These are phyloP conservation scores for Udeniomyces megalosporus DNA, from an alignment of 768 basidiomycete genomes.

Conservation along the genomic window DNA sequence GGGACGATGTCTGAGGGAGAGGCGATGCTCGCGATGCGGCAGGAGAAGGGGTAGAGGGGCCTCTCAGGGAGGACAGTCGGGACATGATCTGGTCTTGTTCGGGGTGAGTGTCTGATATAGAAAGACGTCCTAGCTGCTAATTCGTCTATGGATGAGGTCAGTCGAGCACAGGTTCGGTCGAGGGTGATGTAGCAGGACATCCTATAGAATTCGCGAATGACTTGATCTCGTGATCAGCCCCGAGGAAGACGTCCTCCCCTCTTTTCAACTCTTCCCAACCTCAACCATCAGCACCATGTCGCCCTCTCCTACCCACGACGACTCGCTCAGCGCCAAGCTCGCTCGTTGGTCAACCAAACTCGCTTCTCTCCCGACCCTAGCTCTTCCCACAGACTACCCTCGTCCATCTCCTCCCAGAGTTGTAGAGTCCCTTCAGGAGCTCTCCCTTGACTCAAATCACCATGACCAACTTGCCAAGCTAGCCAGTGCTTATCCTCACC, in stretches of 20 bases:
- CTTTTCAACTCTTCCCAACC: neutral
- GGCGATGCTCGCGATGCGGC: neutral
- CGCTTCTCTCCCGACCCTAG: constrained; percentile 70
- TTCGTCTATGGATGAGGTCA: too few relatives aligned
- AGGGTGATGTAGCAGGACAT: too few relatives aligned
- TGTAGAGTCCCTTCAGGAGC: constrained; percentile 64
- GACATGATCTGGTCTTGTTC: neutral
- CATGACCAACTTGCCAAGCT: constrained; percentile 20
- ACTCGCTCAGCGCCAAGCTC: constrained; percentile 20
- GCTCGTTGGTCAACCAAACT: constrained; percentile 37
- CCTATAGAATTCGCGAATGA: too few relatives aligned
- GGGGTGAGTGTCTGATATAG: too few relatives aligned
- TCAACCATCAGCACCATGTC: neutral
- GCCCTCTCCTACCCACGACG: neutral
- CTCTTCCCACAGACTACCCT: constrained; percentile 90
- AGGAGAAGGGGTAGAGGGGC: constrained; percentile 10
- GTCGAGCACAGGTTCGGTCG: too few relatives aligned
- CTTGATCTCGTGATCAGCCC: too few relatives aligned
- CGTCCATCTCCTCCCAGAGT: constrained; percentile 56
- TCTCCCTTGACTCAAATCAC: constrained; percentile 24
- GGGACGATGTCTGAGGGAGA: neutral
- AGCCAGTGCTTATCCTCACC: constrained; percentile 17
- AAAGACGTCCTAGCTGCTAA: too few relatives aligned
- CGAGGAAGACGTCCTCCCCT: too few relatives aligned
- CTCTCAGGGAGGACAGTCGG: constrained; percentile 11